phyloP scores from a whole-genome alignment of 495 filamentous ascomycete genomes.

The Aspergillus nidulans region DNA sequence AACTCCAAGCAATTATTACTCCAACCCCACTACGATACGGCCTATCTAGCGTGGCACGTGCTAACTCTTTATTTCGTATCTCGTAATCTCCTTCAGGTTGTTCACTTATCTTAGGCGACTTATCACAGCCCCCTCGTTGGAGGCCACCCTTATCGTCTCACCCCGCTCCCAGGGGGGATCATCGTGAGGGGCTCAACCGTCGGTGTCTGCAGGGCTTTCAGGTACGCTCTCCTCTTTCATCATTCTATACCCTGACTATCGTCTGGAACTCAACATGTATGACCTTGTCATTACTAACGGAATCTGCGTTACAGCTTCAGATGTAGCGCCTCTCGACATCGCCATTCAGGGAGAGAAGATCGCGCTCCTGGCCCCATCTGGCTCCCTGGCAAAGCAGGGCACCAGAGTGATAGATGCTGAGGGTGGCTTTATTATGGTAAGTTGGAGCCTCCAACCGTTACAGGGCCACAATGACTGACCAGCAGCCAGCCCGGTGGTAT shows the following conservation, averaged over 20 bases:
- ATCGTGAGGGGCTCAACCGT: too few relatives aligned
- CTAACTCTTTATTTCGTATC: too few relatives aligned
- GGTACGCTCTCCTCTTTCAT: too few relatives aligned
- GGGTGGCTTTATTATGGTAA: conserved; percentile 26
- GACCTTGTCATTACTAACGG: conserved; percentile 15
- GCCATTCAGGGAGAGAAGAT: conserved; percentile 52
- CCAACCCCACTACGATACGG: too few relatives aligned
- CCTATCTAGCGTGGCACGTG: too few relatives aligned
- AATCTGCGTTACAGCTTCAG: conserved; percentile 12
- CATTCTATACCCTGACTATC: neutral
- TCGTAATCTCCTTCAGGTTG: too few relatives aligned
- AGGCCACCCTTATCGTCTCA: too few relatives aligned
- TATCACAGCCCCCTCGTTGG: too few relatives aligned
- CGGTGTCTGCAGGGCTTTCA: too few relatives aligned
- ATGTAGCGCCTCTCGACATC: conserved; percentile 31
- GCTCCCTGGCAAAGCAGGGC: conserved; percentile 28
- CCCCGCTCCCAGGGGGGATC: too few relatives aligned
- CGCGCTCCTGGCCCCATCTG: conserved; percentile 26
- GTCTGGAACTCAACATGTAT: neutral
- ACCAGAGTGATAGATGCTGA: conserved; percentile 21
- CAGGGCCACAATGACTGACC: neutral
- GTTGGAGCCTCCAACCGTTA: neutral
- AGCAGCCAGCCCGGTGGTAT: conserved; percentile 30
- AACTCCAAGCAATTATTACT: too few relatives aligned
- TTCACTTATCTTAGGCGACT: too few relatives aligned